Base-by-base conservation (phyloP, 257 asterid species). In the Plectranthus barbatus region DNA sequence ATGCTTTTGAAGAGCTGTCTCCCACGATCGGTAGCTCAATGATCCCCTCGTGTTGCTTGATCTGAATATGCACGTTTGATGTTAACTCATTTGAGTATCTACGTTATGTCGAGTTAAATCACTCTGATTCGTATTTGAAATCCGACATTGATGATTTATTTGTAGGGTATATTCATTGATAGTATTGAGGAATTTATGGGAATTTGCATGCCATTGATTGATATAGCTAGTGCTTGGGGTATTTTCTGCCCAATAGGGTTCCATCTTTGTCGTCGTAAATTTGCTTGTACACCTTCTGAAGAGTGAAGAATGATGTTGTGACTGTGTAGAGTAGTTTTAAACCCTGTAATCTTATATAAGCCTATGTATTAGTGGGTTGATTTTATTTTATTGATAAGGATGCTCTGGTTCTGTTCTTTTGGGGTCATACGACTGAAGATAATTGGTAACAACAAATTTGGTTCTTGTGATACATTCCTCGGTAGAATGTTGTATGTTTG, bases 1-100 rank as follows among this genome's bases (percentile, higher is more conserved):
- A 91, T 73, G 45, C 81, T 33, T 91, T 91, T 48, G 95, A 91
- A 64, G 98, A 91, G 55, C 93, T 90, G 11, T 87, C 95, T 42
- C 97, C 97, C 8, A 90, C 96, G 21, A 81, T 81, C 29, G 83
- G 86, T 81, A 80, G 50, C 51, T 48, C 52, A 12, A 44, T 49
- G 21, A 33, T 36, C 70, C 40, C 54, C 41, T 70, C 48, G 14
- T 57, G 4, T 54, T 12, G 39, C 51, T 59, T 41, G 37, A 51
- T 58, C 11, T 48, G 33, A 18, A 3, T 52, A n/a, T 41, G 46
- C 9, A 0, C 23, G 6, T 41, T 18, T n/a, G 19, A 8, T 12
- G 4, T 2, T 51, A 5, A 5, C 29, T 48, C 15, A 5, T 49
- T 11, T 24, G 5, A 24, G 47, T 18, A 24, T 53, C 41, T 50